These are phyloP conservation scores for Termitomyces sp. DNA, from an alignment of 768 basidiomycete species.

Conservation along the genomic window DNA sequence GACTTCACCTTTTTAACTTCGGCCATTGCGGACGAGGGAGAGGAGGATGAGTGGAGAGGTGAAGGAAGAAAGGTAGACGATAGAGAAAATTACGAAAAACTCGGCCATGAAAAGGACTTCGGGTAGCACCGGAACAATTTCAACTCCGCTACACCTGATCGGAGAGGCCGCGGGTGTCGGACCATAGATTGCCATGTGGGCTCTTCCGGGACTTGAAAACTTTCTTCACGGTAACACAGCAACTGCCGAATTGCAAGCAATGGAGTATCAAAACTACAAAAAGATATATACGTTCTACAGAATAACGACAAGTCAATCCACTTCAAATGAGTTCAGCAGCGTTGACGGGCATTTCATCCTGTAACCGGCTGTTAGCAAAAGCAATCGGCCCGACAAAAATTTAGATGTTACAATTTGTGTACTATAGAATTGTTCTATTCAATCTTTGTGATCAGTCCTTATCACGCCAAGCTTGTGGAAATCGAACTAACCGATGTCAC, in stretches of 20 bases:
- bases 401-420: slow-evolving; percentile 72
- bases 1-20: slow-evolving; percentile 81
- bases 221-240: background rate
- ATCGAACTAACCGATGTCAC: slow-evolving; percentile 74
- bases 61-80: slow-evolving; percentile 35
- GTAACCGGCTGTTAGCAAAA: slow-evolving; percentile 17
- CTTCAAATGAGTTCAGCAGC: slow-evolving; percentile 91
- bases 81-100: slow-evolving; percentile 37
- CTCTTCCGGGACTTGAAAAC: background rate
- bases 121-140: slow-evolving; percentile 42
- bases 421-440: slow-evolving; percentile 90
- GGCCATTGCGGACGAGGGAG: slow-evolving; percentile 64
- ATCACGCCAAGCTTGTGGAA: slow-evolving; percentile 8
- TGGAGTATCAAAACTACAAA: slow-evolving; percentile 14
- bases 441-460: slow-evolving; percentile 2
- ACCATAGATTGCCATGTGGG: background rate
- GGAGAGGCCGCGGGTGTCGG: slow-evolving; percentile 10
- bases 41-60: slow-evolving; percentile 51
- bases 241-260: background rate
- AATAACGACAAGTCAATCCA: slow-evolving; percentile 1
- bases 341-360: slow-evolving; percentile 99
- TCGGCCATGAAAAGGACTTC: slow-evolving; percentile 41
- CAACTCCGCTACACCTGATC: slow-evolving; percentile 35
- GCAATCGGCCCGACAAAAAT: slow-evolving; percentile 6
- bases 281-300: slow-evolving; percentile 11